Base-by-base conservation (phyloP, 2,329 filamentous ascomycete species). In the Fusarium sp. region DNA sequence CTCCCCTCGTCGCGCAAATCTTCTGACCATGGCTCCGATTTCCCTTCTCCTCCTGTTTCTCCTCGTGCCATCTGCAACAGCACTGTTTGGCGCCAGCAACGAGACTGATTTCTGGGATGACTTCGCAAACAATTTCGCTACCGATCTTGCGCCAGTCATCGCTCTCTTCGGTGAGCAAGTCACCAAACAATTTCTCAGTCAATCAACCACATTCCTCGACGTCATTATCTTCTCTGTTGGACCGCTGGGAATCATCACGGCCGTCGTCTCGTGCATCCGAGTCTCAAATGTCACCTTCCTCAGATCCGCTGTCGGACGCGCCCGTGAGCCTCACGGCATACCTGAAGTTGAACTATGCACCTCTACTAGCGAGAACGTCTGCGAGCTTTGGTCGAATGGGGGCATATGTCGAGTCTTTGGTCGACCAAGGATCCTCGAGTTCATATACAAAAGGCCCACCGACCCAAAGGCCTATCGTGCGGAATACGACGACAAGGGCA, bases 111-210 rank as follows among this genome's bases (percentile, higher is more conserved):
- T 38, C 34, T 38, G 34, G 18, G 34, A 38, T 10, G 18, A 8
- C 16, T 55, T 44, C 12, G 18, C 56, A 18, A 55, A 34, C 7
- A 9, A 59, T 18, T 53, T 55, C 27, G 56, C 38, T 0, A 55
- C 47, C 9, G 18, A 55, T 5, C 20, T 55, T 25, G 27, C 16
- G 5, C 55, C 44, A 6, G 2, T 46, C 14, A 18, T 46, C 18
- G 44, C 25, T 9, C 44, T 46, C 18, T 46, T 46, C 10, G 44
- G 44, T 14, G 44, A 46, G 44, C 25, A 18, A n/a, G 25, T 46
- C 24, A 46, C 44, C 14, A 24, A 25, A 6, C 44, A 46, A 9
- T 46, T 25, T n/a, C 44, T 46, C 4, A 46, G 44, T 20, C 24
- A 46, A n/a, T 25, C 16, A 0, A 46, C 44, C 18, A 25, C 18